A percentile compares a stretch with the other conserved stretches of the same genome.
Conservation (phyloP, 1,284 basidiomycete genomes). For the Grifola frondosa region DNA sequence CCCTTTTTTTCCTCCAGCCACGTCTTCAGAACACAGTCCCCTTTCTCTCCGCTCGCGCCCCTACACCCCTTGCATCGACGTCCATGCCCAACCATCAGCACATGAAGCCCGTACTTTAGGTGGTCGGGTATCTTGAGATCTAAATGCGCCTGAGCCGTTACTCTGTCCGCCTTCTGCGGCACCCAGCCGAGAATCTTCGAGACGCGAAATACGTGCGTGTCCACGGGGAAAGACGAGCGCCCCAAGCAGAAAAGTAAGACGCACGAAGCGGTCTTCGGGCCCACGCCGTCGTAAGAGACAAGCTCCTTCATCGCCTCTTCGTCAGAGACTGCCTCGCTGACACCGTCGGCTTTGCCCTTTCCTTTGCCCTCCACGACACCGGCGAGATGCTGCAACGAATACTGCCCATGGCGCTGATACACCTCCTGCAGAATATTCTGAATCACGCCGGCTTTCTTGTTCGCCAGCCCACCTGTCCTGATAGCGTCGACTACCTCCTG, state of each 20-base stretch:
- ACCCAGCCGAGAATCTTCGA: constrained; percentile 71
- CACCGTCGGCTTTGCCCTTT: constrained; percentile 4
- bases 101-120: constrained; percentile 72
- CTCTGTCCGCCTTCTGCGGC: constrained; percentile 59
- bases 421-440: constrained; percentile 54
- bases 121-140: constrained; percentile 61
- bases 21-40: constrained; percentile 32
- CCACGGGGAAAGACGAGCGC: constrained; percentile 73
- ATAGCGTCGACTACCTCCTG: constrained; percentile 60
- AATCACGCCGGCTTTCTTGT: constrained; percentile 72
- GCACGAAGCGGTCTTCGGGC: constrained; percentile 79
- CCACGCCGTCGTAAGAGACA: constrained; percentile 68
- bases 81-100: constrained; percentile 70
- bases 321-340: constrained; percentile 43
- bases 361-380: constrained; percentile 21
- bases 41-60: constrained; percentile 24
- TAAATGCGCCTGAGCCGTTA: constrained; percentile 70
- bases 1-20: constrained; percentile 29
- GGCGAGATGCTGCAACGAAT: constrained; percentile 58
- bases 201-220: constrained; percentile 73
- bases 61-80: constrained; percentile 56
- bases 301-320: constrained; percentile 69
- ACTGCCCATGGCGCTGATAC: constrained; percentile 51
- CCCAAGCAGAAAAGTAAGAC: constrained; percentile 78
- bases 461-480: constrained; percentile 69